Evolutionary conservation across 805 yeast genomes (phyloP).

Genomic region (Cyberlindnera sargentensis): DNA sequence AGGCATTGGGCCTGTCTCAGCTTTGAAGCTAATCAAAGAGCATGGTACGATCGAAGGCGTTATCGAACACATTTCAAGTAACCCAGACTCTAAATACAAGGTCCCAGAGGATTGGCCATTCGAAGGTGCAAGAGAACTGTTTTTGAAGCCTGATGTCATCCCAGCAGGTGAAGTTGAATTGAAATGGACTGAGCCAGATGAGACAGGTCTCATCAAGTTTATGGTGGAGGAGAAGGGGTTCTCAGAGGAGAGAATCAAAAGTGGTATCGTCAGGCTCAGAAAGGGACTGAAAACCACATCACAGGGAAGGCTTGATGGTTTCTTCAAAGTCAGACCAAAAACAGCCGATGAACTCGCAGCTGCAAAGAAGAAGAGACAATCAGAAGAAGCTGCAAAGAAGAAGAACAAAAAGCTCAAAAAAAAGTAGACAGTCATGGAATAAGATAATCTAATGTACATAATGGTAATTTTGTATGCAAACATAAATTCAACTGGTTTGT

Average conservation of each 20-base stretch:
- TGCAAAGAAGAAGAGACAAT: conserved; percentile 23
- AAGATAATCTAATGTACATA: background rate
- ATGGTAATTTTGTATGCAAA: background rate
- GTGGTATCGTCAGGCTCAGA: conserved; percentile 78
- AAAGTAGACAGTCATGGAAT: conserved; percentile 6
- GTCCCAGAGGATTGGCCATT: conserved; percentile 95
- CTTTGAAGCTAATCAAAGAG: conserved; percentile 79
- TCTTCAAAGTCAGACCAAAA: conserved; percentile 63
- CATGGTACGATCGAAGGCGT: conserved; percentile 70
- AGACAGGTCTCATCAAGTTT: conserved; percentile 73
- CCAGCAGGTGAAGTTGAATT: conserved; percentile 54
- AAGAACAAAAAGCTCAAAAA: conserved; percentile 18
- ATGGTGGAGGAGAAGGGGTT: conserved; percentile 87
- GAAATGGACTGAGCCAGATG: conserved; percentile 87
- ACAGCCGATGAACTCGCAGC: conserved; percentile 36
- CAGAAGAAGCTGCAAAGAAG: conserved; percentile 24
- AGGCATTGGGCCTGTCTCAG: conserved; percentile 96
- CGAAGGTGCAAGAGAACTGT: conserved; percentile 78
- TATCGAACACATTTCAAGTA: conserved; percentile 48
- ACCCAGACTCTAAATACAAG: conserved; percentile 56
- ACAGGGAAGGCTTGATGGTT: conserved; percentile 90
- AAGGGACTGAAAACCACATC: conserved; percentile 81
- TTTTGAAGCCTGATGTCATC: conserved; percentile 73
- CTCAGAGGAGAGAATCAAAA: conserved; percentile 82
- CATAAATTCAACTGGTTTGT: conserved; percentile 2